Conservation (phyloP, 176 grass and related monocot genomes). For the Hordeum vulgare region MorexV3_pseudomolecules_assembly NC_058519.1:501464797-501465296, state of each 20-base stretch:
- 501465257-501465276: slow-evolving; percentile 55
- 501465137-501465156: slow-evolving; percentile 40
- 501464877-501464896: neutral
- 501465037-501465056: neutral
- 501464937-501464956: neutral
- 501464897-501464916: neutral
- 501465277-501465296: slow-evolving; percentile 62
- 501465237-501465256: slow-evolving; percentile 25
- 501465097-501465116: slow-evolving; percentile 25
- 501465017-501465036: neutral
- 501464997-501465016: neutral
- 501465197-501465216: slow-evolving; percentile 30
- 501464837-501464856: neutral
- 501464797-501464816: neutral
- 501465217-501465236: slow-evolving; percentile 32
- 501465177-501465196: slow-evolving; percentile 45
- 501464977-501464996: neutral
- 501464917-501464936: neutral
- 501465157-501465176: slow-evolving; percentile 17
- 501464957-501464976: neutral
- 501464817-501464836: neutral
- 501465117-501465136: slow-evolving; percentile 28
- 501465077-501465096: neutral
- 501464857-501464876: neutral
- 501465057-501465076: neutral